Percentiles rank a stretch among this genome's conserved stretches.
These are phyloP conservation scores for Fraxinus dipetala DNA, from an alignment of 305 asterid genomes.

Conservation along the genomic window DNA sequence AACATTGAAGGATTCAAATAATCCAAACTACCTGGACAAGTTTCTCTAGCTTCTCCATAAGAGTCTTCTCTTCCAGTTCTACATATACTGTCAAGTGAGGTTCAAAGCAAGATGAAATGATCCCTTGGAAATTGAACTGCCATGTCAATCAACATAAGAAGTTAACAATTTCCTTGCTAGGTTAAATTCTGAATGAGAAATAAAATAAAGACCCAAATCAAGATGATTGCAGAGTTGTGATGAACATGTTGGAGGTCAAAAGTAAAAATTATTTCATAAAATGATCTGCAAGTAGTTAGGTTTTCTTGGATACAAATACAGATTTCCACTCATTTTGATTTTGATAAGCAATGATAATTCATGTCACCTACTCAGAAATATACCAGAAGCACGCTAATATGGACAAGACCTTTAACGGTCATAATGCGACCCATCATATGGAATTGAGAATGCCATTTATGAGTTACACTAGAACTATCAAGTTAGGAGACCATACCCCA, in stretches of 20 bases:
- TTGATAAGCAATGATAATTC: neutral
- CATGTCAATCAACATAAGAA: slow-evolving; percentile 23
- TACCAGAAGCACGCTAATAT: neutral
- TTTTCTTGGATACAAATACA: neutral
- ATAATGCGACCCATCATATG: neutral
- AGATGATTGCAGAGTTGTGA: neutral
- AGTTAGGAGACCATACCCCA: slow-evolving; percentile 62
- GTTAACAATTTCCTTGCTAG: slow-evolving; percentile 21
- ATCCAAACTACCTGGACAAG: slow-evolving; percentile 72
- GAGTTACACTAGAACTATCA: neutral
- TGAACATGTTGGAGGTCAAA: slow-evolving; percentile 5
- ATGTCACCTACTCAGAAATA: slow-evolving; percentile 19
- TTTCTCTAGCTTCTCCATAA: slow-evolving; percentile 93
- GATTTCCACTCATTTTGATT: slow-evolving; percentile 18
- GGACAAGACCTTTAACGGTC: neutral
- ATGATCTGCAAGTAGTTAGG: neutral
- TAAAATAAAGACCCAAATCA: slow-evolving; percentile 14
- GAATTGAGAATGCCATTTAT: slow-evolving; percentile 9
- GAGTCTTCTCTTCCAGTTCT: slow-evolving; percentile 96
- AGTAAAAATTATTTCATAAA: neutral
- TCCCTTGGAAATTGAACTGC: slow-evolving; percentile 96
- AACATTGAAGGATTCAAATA: neutral
- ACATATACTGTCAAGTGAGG: slow-evolving; percentile 85
- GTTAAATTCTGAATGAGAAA: slow-evolving; percentile 18
- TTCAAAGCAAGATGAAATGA: slow-evolving; percentile 95